Percentiles rank a stretch among this genome's conserved stretches.
phyloP scores from a whole-genome alignment of 2,329 filamentous ascomycete species.

The Exophiala oligosperma region DNA sequence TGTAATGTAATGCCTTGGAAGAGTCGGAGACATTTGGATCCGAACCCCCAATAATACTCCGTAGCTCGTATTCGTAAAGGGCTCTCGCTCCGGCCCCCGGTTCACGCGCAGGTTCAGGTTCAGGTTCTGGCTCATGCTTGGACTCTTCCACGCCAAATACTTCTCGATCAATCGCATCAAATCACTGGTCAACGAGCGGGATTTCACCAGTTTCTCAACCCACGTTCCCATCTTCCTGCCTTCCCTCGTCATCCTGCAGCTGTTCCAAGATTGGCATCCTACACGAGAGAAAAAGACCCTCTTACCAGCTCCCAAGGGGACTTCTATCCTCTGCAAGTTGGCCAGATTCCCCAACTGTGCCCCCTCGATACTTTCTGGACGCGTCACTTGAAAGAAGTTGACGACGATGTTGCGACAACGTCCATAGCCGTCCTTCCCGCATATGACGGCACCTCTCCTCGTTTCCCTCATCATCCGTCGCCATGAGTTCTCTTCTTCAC shows the following conservation, averaged over 20 bases:
- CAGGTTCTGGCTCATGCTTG: background rate
- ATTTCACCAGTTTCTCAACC: background rate
- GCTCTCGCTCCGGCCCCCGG: no score
- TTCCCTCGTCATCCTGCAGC: constrained; percentile 1
- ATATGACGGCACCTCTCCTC: constrained; percentile 14
- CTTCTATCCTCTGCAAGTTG: background rate
- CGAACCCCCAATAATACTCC: background rate
- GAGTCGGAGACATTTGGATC: background rate
- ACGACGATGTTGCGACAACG: constrained; percentile 4
- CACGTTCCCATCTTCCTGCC: background rate
- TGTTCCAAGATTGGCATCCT: background rate
- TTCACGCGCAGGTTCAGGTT: no score
- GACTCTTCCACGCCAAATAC: background rate
- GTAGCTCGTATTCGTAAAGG: no score
- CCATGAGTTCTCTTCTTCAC: constrained; percentile 29
- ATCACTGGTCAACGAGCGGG: background rate
- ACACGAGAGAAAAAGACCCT: background rate
- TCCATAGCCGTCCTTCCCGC: constrained; percentile 1
- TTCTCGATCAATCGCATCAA: background rate
- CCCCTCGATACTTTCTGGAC: background rate
- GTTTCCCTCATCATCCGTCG: constrained; percentile 1
- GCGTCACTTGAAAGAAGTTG: background rate
- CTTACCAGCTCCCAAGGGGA: background rate
- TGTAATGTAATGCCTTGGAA: no score
- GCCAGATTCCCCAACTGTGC: background rate